Evolutionary conservation across 2,329 filamentous ascomycete genomes (phyloP), one percentile per base, ranked within the genome.

Genomic region (Trichoderma sp.): DNA sequence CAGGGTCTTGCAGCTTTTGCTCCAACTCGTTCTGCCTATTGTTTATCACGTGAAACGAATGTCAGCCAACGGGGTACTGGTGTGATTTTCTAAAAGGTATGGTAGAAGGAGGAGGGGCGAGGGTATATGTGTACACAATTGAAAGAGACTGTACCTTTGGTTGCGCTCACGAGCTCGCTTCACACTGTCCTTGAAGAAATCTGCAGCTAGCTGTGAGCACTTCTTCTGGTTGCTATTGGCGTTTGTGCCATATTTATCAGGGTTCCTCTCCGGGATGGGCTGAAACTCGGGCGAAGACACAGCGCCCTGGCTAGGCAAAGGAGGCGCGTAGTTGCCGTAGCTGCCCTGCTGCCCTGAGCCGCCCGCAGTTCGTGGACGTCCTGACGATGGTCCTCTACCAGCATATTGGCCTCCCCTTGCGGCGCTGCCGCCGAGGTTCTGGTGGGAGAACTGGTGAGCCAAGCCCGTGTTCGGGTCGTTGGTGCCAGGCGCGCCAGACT

Each of bases 151-250:
- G 75, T 83, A 97, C 94, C 94, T 92, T 81, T 96, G 90, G 80
- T 99, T 99, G 70, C 96, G 90, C 82, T 98, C 96, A 74, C 95
- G 89, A 63, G 96, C 96, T 75, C 96, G 89, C 85, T 97, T 95
- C 68, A 99, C 96, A 79, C 95, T 98, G 81, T 99, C 95, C 82
- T 97, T 96, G 88, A 98, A 99, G 84, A 98, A 98, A 75, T 96
- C 94, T 68, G 91, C 89, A 49, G 96, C 92, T 77, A 90, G 79
- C 76, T 89, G 87, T 16, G 87, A 87, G 78, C 89, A 91, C 77
- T 89, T 90, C 81, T 90, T 90, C 81, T 91, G 88, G 78, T 91
- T 91, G 78, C 89, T 89, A 76, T 90, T 89, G 73, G 88, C 85
- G 73, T 87, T 86, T 68, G 84, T 78, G 40, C 88, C 88, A 74